phyloP scores from a whole-genome alignment of 768 basidiomycete species.

The Phylloporus sp. region DNA sequence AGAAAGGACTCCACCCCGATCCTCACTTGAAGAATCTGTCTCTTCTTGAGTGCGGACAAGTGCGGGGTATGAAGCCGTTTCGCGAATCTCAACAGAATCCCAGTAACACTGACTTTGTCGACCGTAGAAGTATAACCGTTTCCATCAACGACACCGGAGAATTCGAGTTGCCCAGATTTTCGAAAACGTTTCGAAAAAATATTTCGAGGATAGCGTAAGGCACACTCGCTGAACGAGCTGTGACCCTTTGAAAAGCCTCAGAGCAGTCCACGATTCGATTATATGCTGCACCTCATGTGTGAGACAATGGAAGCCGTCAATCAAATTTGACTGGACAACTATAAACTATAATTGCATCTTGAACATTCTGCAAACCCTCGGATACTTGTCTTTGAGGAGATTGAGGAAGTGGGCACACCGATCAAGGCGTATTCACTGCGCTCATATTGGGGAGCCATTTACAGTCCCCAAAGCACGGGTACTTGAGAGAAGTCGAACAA shows the following conservation, averaged over 20 bases:
- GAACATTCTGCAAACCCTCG: constrained; percentile 16
- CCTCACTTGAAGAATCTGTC: too few relatives aligned
- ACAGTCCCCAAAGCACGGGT: constrained; percentile 15
- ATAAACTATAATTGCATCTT: constrained; percentile 9
- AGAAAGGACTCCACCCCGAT: too few relatives aligned
- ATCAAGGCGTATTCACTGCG: constrained; percentile 6
- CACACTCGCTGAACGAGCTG: constrained; percentile 5
- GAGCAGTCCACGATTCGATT: constrained; percentile 16
- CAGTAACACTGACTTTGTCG: too few relatives aligned
- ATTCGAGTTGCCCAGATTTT: too few relatives aligned
- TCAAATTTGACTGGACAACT: constrained; percentile 13
- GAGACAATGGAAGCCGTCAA: constrained; percentile 16
- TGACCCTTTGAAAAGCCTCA: constrained; percentile 15
- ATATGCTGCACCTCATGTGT: constrained; percentile 18
- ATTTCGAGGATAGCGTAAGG: background rate
- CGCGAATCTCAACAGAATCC: too few relatives aligned
- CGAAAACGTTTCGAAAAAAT: background rate
- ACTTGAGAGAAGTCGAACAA: constrained; percentile 19
- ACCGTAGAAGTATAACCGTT: too few relatives aligned
- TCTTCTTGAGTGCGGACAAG: background rate
- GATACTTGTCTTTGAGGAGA: constrained; percentile 22
- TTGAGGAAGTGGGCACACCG: constrained; percentile 16
- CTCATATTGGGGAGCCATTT: constrained; percentile 14
- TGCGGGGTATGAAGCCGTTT: background rate
- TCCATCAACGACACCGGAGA: too few relatives aligned